Evolutionary conservation across 2,329 filamentous ascomycete genomes (phyloP).

Genomic region (Byssoonygena ceratinophila): DNA sequence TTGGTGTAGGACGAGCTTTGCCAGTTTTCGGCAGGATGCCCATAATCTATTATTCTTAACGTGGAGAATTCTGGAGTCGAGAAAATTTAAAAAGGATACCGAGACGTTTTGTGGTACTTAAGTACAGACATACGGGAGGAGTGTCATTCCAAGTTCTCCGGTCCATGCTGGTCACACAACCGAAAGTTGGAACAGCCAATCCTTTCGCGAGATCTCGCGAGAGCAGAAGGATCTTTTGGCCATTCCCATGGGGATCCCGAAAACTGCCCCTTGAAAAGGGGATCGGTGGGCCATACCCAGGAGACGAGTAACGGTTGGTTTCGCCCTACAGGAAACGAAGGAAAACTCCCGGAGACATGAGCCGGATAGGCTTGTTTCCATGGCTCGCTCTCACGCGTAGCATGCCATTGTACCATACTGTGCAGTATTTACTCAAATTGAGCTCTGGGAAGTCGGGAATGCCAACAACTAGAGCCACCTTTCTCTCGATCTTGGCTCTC

Average conservation of each 20-base stretch:
- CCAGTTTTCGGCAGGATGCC: background rate
- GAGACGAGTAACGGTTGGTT: background rate
- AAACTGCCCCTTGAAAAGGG: background rate
- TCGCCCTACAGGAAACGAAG: too few species aligned
- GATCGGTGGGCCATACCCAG: background rate
- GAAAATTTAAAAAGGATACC: background rate
- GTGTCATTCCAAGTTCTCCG: background rate
- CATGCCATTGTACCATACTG: too few species aligned
- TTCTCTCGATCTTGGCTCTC: background rate
- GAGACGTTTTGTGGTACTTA: too few species aligned
- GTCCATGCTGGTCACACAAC: background rate
- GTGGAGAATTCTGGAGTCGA: conserved; percentile 1
- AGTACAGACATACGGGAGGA: too few species aligned
- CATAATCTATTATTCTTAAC: conserved; percentile 2
- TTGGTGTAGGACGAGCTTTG: background rate
- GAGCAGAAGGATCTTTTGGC: background rate
- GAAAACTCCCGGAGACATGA: background rate
- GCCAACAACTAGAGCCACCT: background rate
- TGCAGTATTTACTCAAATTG: background rate
- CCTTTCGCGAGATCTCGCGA: background rate
- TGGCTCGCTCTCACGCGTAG: background rate
- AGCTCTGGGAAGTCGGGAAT: background rate
- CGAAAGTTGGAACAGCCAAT: background rate
- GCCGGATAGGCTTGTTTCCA: background rate
- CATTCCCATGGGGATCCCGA: background rate